Evolutionary conservation across 192 early-diverging fungal species (phyloP).

Genomic region (Umbelopsis ramanniana): DNA sequence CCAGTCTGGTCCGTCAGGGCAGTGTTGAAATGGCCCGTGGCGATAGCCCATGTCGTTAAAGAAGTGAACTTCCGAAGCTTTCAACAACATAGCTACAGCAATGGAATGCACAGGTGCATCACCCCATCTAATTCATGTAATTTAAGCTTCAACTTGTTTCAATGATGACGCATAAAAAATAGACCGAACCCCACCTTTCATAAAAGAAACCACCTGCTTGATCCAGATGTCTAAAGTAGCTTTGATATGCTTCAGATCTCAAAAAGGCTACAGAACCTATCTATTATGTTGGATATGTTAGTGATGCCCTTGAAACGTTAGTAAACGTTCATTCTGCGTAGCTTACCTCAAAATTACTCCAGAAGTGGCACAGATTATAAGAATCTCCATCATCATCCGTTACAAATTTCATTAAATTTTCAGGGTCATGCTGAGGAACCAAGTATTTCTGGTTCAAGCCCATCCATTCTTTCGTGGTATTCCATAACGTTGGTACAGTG

Average conservation of each 20-base stretch:
- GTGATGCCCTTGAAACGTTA: not conserved
- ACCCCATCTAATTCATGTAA: conserved; percentile 60
- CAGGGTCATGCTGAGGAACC: conserved; percentile 38
- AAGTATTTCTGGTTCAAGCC: conserved; percentile 53
- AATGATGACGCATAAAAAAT: no score
- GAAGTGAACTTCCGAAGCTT: conserved; percentile 63
- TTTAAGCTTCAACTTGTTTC: not conserved
- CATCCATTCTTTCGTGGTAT: conserved; percentile 57
- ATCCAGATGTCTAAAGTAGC: conserved; percentile 76
- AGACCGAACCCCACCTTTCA: conserved; percentile 53
- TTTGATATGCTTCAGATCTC: conserved; percentile 64
- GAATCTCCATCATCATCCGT: conserved; percentile 55
- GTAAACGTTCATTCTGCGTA: no score
- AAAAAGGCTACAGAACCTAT: conserved; percentile 56
- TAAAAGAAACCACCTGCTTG: conserved; percentile 83
- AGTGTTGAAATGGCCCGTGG: conserved; percentile 46
- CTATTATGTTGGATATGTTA: conserved; percentile 19
- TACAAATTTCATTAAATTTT: conserved; percentile 54
- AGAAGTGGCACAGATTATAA: conserved; percentile 83
- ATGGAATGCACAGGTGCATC: conserved; percentile 77
- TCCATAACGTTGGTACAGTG: conserved; percentile 77
- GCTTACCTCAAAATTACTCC: conserved; percentile 90
- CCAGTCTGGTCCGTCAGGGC: conserved; percentile 46
- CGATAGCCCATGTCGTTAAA: conserved; percentile 77
- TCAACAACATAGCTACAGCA: conserved; percentile 59